These are phyloP conservation scores for Saprolegnia parasitica DNA, from an alignment of 352 stramenopile species.

Conservation along the genomic window DNA sequence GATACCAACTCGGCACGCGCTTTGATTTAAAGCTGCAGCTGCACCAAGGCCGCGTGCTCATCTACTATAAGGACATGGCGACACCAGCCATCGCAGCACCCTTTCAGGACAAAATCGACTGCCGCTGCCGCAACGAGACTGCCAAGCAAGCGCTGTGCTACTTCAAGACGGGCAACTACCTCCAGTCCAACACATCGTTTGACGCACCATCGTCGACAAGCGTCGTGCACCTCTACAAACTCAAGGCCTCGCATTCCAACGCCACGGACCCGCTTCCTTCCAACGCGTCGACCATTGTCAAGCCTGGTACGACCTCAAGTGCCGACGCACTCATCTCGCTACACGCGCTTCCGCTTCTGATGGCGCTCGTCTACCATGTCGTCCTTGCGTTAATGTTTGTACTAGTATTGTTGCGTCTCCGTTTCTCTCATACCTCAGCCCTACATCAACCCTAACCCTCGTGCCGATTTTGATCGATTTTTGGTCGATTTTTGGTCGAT, in stretches of 20 bases:
- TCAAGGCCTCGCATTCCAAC: background rate
- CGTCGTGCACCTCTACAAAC: background rate
- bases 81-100: background rate
- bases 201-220: background rate
- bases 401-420: too few relatives aligned
- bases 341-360: background rate
- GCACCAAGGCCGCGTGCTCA: background rate
- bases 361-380: too few relatives aligned
- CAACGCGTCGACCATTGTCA: constrained; percentile 4
- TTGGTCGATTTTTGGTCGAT: too few relatives aligned
- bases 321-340: background rate
- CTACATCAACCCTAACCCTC: too few relatives aligned
- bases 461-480: too few relatives aligned
- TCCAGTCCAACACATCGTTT: constrained; percentile 14
- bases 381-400: too few relatives aligned
- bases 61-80: constrained; percentile 18
- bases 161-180: constrained; percentile 25
- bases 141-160: background rate
- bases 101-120: background rate
- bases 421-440: too few relatives aligned
- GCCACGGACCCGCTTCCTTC: background rate
- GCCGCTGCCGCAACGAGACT: constrained; percentile 1
- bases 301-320: background rate
- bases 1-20: background rate
- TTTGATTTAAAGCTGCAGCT: background rate